Base-by-base conservation (phyloP, 805 yeast species). In the Limtongozyma cylindracea region DNA sequence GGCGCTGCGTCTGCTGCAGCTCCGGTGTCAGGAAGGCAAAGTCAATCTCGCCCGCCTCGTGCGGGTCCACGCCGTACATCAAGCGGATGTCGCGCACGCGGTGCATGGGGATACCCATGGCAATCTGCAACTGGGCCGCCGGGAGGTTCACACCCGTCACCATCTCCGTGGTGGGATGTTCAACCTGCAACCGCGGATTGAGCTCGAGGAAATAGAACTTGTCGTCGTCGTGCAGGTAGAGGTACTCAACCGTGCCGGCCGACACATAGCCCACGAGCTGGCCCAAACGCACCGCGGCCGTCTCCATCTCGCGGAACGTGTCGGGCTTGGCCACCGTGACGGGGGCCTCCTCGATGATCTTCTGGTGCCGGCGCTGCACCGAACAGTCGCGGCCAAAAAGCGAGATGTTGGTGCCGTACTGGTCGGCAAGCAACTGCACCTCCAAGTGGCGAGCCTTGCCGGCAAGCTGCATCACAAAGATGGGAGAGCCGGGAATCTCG, bases 141-240 rank as follows among this genome's bases (percentile, higher is more conserved):
- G 99, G 99, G 43, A 88, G 60, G 43, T 88, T 91, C 24, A 88
- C 95, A 32, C 98, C 98, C 12, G 92, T 72, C 25, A 80, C 98
- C 99, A 88, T 88, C 55, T 88, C 99, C 19, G 98, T 88, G 20
- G 98, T 88, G 39, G 99, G 99, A 60, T 88, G 99, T 61, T 88
- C 99, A 27, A 88, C 99, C 58, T 88, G 99, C 46, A 88, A 61
- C 60, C 99, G 76, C 38, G 99, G 98, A 47, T 88, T 88, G 45
- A 88, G 62, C 53, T 88, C 99, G 44, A 88, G 59, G 49, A 88
- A 88, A 59, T 82, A 88, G 45, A 84, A 88, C 44, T 82, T 78
- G 48, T 84, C 82, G 29, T 88, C 95, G 25, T 74, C 64, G 44
- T 80, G 88, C 13, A 94, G 78, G 45, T 88, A 88, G 35, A 88